These are phyloP conservation scores for Pharus latifolius DNA, from an alignment of 176 grass and related monocot species.

Conservation along the genomic window DNA sequence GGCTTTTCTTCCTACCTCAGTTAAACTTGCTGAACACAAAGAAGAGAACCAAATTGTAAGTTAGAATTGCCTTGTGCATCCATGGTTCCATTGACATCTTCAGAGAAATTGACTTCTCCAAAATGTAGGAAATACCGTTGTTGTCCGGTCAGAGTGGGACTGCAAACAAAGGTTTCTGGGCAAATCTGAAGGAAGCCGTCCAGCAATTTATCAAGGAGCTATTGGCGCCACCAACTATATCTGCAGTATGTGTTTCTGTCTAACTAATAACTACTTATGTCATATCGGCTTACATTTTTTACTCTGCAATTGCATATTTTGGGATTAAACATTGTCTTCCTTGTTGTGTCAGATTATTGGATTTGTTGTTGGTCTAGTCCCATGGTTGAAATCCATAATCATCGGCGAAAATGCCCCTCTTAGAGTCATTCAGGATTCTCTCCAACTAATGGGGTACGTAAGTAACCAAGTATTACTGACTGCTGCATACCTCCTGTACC, in stretches of 20 bases:
- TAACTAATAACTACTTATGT: neutral
- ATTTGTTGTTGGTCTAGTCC: constrained; percentile 53
- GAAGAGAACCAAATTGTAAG: constrained; percentile 47
- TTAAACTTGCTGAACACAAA: constrained; percentile 7
- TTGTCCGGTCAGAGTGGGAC: constrained; percentile 26
- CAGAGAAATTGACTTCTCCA: constrained; percentile 7
- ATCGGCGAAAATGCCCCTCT: constrained; percentile 42
- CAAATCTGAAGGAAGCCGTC: constrained; percentile 42
- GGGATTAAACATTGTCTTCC: neutral
- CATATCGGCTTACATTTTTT: neutral
- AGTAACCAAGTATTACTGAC: neutral
- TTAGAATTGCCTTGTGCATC: neutral
- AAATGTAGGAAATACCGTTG: constrained; percentile 49
- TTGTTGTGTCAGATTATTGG: constrained; percentile 44
- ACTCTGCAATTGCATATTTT: neutral
- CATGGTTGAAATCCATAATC: constrained; percentile 59
- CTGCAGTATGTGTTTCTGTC: constrained; percentile 37
- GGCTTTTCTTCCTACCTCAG: constrained; percentile 23
- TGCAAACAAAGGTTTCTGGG: constrained; percentile 38
- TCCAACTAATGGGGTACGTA: constrained; percentile 60
- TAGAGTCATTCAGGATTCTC: constrained; percentile 50
- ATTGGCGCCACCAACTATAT: constrained; percentile 69
- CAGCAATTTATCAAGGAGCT: constrained; percentile 53
- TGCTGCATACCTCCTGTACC: neutral
- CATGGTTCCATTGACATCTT: neutral